A percentile compares a stretch with the other conserved stretches of the same genome.
These are phyloP conservation scores for Ramaria sp. DNA, from an alignment of 768 basidiomycete genomes.

Conservation along the genomic window DNA sequence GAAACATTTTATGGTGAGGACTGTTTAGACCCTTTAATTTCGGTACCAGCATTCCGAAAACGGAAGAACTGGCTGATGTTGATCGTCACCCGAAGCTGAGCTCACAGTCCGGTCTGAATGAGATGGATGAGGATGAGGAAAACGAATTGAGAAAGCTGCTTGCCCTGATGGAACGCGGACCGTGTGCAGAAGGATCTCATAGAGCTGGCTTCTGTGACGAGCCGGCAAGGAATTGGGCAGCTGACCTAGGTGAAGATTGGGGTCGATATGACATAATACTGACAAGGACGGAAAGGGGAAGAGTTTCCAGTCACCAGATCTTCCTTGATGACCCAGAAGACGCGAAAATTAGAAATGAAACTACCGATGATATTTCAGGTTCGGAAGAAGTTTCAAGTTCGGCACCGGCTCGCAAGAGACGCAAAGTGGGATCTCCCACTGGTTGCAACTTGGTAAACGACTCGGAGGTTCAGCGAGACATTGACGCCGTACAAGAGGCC, in stretches of 20 bases:
- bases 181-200: neutral
- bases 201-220: neutral
- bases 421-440: neutral
- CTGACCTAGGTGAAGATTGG: slow-evolving; percentile 2
- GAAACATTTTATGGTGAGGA: slow-evolving; percentile 4
- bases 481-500: neutral
- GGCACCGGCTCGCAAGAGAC: neutral
- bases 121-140: neutral
- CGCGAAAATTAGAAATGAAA: neutral
- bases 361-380: neutral
- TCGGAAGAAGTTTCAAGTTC: neutral
- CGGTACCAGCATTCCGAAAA: slow-evolving; percentile 25
- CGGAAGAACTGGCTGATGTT: slow-evolving; percentile 23
- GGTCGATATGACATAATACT: slow-evolving; percentile 26
- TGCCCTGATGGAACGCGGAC: neutral
- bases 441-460: neutral
- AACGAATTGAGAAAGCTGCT: neutral
- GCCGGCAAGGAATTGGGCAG: neutral
- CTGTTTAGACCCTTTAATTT: slow-evolving; percentile 36
- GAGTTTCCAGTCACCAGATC: slow-evolving; percentile 14
- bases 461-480: neutral
- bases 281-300: slow-evolving; percentile 30
- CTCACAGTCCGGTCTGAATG: neutral
- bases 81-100: slow-evolving; percentile 2
- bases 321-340: neutral